Base-by-base conservation (phyloP, 2,329 filamentous ascomycete species). In the Neonectria hederae region DNA sequence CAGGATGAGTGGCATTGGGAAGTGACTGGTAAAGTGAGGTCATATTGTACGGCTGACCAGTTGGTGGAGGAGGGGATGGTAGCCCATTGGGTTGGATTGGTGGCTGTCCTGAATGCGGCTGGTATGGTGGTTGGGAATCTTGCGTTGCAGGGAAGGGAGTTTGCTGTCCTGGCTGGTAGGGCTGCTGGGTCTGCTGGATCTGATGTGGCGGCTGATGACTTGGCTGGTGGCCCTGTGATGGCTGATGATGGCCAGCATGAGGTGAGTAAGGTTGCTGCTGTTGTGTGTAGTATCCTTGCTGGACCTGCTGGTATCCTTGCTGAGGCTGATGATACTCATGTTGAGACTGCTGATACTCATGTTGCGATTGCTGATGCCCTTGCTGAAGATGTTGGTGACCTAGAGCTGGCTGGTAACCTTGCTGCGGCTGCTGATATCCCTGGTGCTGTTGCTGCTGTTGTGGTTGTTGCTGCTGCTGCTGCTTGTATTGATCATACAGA, bases 41-140 rank as follows among this genome's bases (percentile, higher is more conserved):
- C 59, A 62, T 56, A 26, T 53, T 51, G 35, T 53, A 62, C 5
- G 53, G n/a, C 35, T 57, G 59, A 49, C n/a, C 9, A 7, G 42
- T 14, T 21, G 53, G 59, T 0, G 38, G 17, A 30, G 46, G 46
- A 14, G 54, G 32, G 14, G 32, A 21, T 8, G 38, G 42, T 4
- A 45, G 35, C 6, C n/a, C 32, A 4, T 8, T 13, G 2, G 21
- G 22, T 3, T 54, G 52, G 13, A 21, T 5, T 11, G 42, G 43
- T 40, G 42, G 19, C 28, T 42, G 30, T 19, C 19, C 49, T 19
- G 55, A 13, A 10, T 26, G 30, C 5, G 43, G 22, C 13, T 55
- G 43, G 30, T 38, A n/a, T 26, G 52, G 4, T 35, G 46, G 35
- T n/a, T 59, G 48, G n/a, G 14, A 9, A 11, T 46, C 17, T 30